Base-by-base conservation (phyloP, 495 filamentous ascomycete species). In the Arthonia radiata region DNA sequence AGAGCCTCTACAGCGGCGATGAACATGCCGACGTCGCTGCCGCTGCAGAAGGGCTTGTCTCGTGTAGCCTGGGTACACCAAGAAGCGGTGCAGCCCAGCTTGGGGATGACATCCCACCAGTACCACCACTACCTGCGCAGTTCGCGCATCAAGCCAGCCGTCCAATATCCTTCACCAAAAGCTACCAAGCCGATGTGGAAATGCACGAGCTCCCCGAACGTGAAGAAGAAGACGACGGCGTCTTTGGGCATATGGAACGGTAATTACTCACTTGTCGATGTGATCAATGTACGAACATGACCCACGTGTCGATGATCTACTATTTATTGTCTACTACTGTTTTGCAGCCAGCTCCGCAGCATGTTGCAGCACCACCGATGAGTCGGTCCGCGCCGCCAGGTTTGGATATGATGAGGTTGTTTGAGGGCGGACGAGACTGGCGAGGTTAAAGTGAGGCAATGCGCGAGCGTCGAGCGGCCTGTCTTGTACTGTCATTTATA, bases 241-340 rank as follows among this genome's bases (percentile, higher is more conserved):
- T 97, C 27, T 97, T 97, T 56, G 86, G 86, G 13, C 66, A 64
- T 32, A 93, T 93, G 83, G 86, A 97, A 43, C 80, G 86, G 49
- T 91, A 37, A n/a, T n/a, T n/a, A n/a, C n/a, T n/a, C n/a, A n/a
- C n/a, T n/a, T n/a, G n/a, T n/a, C n/a, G n/a, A n/a, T n/a, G n/a
- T n/a, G n/a, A n/a, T n/a, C n/a, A n/a, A n/a, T n/a, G n/a, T n/a
- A n/a, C n/a, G n/a, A n/a, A n/a, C n/a, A n/a, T n/a, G n/a, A n/a
- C n/a, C n/a, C n/a, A n/a, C n/a, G n/a, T n/a, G n/a, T n/a, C n/a
- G n/a, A n/a, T n/a, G n/a, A n/a, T n/a, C n/a, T n/a, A n/a, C n/a
- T n/a, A n/a, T n/a, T n/a, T n/a, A n/a, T n/a, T n/a, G n/a, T n/a
- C n/a, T n/a, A n/a, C n/a, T n/a, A n/a, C n/a, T n/a, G n/a, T n/a